Evolutionary conservation across 2,329 filamentous ascomycete genomes (phyloP), one percentile per base, ranked within the genome.

Genomic region (Trematosphaeria pertusa): DNA sequence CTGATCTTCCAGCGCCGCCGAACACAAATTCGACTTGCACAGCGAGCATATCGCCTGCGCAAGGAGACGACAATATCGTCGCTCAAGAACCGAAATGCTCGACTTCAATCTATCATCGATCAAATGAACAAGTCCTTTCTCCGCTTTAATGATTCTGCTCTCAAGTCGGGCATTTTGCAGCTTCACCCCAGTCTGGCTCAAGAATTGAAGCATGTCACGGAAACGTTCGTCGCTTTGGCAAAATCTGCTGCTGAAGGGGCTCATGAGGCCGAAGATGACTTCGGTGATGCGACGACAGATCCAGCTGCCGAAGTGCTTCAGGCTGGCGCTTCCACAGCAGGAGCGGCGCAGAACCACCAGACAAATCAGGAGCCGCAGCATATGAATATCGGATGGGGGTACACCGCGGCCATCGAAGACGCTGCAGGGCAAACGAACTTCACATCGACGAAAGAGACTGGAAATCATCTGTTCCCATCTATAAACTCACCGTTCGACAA

Each of bases 1-100:
- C 46, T 9, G 14, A 26, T 12, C 20, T 36, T 40, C 14, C 21
- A 89, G 88, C 87, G 90, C 52, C 87, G 91, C 41, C 83, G 91
- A 43, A 93, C 89, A 4, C 91, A 96, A 67, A 94, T 96, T 54
- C 86, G 91, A 18, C 81, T 93, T 43, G 91, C 91, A 2, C 91
- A 96, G 69, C 80, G 91, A 56, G 90, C 90, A 1, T 96, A 96
- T 65, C 84, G 91, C 12, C 84, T 88, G 62, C 86, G 91, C 40
- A 96, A 96, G 72, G 91, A 96, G 65, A 87, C 82, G 17, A 88
- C 88, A 4, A 93, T 96, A 45, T 81, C 84, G 20, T 84, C 83
- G 1, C 78, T 96, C 9, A 87, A 91, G 64, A 80, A 83, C 43
- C 81, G 86, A 50, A 88, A 93, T 19, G 76, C 85, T 43, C 79